Conservation (phyloP, 257 asterid genomes). For the Nicotiana tabacum region DNA sequence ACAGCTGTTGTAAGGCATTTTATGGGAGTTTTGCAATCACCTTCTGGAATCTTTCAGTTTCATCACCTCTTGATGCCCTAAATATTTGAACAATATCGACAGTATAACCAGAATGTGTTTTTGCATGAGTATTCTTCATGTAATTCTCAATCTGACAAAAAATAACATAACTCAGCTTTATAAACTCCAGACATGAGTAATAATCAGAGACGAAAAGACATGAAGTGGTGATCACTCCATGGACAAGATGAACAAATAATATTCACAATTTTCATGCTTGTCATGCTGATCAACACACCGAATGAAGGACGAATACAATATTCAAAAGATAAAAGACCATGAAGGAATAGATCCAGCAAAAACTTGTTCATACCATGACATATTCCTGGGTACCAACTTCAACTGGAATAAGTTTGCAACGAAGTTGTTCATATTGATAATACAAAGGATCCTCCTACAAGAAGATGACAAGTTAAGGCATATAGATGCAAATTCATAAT, state of each 20-base stretch:
- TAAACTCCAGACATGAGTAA: background rate
- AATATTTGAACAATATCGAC: conserved; percentile 71
- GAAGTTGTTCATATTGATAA: conserved; percentile 69
- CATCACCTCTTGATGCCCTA: conserved; percentile 77
- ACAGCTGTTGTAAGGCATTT: background rate
- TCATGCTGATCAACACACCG: background rate
- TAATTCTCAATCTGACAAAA: conserved; percentile 63
- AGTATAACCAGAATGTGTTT: conserved; percentile 63
- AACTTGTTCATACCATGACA: conserved; percentile 34
- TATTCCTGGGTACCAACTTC: conserved; percentile 58
- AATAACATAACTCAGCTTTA: background rate
- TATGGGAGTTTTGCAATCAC: conserved; percentile 24
- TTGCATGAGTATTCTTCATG: conserved; percentile 85
- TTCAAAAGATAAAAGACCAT: background rate
- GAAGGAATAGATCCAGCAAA: conserved; percentile 21
- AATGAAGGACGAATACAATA: conserved; percentile 5
- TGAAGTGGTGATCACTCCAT: background rate
- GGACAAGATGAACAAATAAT: background rate
- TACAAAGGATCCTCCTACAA: conserved; percentile 69
- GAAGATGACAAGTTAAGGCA: conserved; percentile 3
- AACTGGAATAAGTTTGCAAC: conserved; percentile 65
- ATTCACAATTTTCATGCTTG: background rate
- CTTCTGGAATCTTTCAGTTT: conserved; percentile 64
- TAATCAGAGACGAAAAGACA: background rate
- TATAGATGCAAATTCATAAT: background rate